Conservation (phyloP, 1,284 basidiomycete species). For the Irpex sp. region DNA sequence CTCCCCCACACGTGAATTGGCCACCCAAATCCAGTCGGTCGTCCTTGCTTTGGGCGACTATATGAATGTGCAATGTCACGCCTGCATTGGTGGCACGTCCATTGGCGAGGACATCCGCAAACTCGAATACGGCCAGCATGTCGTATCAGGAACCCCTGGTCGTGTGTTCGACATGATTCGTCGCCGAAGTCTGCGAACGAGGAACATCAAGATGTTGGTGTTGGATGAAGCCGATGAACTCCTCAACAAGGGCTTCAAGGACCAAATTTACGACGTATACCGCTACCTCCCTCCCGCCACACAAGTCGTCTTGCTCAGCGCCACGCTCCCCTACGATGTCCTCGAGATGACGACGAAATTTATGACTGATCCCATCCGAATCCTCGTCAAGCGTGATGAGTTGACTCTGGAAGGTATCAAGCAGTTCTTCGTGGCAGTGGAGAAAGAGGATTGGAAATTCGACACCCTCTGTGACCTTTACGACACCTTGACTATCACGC, state of each 20-base stretch:
- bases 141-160: constrained; percentile 96
- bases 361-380: constrained; percentile 98
- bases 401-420: constrained; percentile 99
- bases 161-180: constrained; percentile 99
- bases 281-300: constrained; percentile 97
- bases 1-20: constrained; percentile 91
- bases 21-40: constrained; percentile 98
- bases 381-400: constrained; percentile 99
- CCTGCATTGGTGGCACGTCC: constrained; percentile 96
- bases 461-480: constrained; percentile 98
- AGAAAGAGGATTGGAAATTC: constrained; percentile 99
- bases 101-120: constrained; percentile 99
- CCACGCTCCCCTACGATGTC: constrained; percentile 95
- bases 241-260: constrained; percentile 98
- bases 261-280: constrained; percentile 99
- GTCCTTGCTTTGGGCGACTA: constrained; percentile 97
- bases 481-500: constrained; percentile 98
- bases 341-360: constrained; percentile 99
- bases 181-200: constrained; percentile 86
- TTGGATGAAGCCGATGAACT: constrained; percentile 98
- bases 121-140: constrained; percentile 96
- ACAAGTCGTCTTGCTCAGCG: constrained; percentile 94
- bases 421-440: constrained; percentile 99
- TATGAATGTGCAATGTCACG: constrained; percentile 99
- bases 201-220: constrained; percentile 99